Base-by-base conservation (phyloP, 306 rosid genomes). In the Cucurbita maxima region DNA sequence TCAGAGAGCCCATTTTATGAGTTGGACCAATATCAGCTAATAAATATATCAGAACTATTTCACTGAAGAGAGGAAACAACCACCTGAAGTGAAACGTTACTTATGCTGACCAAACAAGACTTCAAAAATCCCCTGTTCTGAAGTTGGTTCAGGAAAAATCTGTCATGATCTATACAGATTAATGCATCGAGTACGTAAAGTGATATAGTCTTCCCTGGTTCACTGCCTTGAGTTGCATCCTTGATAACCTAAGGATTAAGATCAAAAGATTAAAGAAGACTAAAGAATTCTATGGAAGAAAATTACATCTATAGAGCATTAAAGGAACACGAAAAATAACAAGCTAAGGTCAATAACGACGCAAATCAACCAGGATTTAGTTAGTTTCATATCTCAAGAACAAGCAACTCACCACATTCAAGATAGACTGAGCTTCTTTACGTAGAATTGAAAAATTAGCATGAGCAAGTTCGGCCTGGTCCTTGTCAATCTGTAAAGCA, bases 161-260 rank as follows among this genome's bases (percentile, higher is more conserved):
- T 82, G 41, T 90, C 97, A 81, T 89, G 97, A 82, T 94, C 98
- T 43, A 90, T 82, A 79, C 90, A 88, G 77, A 94, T 84, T 84
- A 94, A 80, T 48, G 95, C 94, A 81, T 94, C 98, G 76, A 94
- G 77, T 74, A 90, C 90, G 80, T 90, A 94, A 34, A 88, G 89
- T 43, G 98, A 58, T 66, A 89, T 84, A 4, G 96, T 91, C 82
- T 90, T 94, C 81, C 98, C 98, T 66, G 91, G 95, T 82, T 94
- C 98, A 81, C 97, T 87, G 69, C 98, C 96, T 76, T 86, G 95
- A 54, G 83, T 87, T 74, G 92, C 97, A 85, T 94, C 98, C 85
- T 86, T 94, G 83, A 91, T 81, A 47, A 94, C 89, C 97, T 94
- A 81, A 75, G 70, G 38, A 76, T 79, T 55, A 57, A 72, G 58